Conservation (phyloP, 169 alveolate genomes). For the Toxoplasma gondii region DNA sequence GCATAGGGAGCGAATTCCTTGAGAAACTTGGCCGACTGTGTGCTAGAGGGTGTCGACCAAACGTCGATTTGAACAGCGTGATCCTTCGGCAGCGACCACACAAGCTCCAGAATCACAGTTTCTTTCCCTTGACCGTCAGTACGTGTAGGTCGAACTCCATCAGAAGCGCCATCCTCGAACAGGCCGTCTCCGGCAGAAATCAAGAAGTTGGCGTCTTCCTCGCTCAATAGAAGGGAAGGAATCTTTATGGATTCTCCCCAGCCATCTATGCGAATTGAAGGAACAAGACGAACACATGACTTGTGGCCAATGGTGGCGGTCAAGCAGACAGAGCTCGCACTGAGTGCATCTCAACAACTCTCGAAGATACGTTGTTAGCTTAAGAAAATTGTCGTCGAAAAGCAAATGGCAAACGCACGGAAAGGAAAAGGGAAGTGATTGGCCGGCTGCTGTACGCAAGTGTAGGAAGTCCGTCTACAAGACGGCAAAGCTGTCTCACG, state of each 20-base stretch:
- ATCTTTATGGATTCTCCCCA: slow-evolving; percentile 30
- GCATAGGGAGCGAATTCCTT: slow-evolving; percentile 44
- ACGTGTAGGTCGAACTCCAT: background rate
- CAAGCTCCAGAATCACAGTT: slow-evolving; percentile 44
- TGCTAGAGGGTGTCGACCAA: slow-evolving; percentile 41
- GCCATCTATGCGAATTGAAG: slow-evolving; percentile 1
- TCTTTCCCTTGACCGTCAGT: background rate
- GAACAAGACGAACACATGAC: background rate
- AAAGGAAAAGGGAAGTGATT: too few relatives aligned
- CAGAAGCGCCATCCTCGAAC: background rate
- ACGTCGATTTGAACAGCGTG: slow-evolving; percentile 32
- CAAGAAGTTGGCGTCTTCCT: slow-evolving; percentile 37
- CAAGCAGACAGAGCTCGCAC: too few relatives aligned
- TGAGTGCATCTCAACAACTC: too few relatives aligned
- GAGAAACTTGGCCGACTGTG: slow-evolving; percentile 33
- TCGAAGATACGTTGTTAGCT: too few relatives aligned
- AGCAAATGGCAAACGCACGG: too few relatives aligned
- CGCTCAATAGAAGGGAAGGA: slow-evolving; percentile 51
- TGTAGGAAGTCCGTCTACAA: too few relatives aligned
- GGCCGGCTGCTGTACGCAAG: too few relatives aligned
- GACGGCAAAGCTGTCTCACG: too few relatives aligned
- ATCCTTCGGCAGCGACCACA: slow-evolving; percentile 53
- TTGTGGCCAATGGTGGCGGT: background rate
- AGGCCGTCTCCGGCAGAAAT: slow-evolving; percentile 34
- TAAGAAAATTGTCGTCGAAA: too few relatives aligned